Evolutionary conservation across 2,329 filamentous ascomycete species (phyloP).

Genomic region (Metarhizium sp.): DNA sequence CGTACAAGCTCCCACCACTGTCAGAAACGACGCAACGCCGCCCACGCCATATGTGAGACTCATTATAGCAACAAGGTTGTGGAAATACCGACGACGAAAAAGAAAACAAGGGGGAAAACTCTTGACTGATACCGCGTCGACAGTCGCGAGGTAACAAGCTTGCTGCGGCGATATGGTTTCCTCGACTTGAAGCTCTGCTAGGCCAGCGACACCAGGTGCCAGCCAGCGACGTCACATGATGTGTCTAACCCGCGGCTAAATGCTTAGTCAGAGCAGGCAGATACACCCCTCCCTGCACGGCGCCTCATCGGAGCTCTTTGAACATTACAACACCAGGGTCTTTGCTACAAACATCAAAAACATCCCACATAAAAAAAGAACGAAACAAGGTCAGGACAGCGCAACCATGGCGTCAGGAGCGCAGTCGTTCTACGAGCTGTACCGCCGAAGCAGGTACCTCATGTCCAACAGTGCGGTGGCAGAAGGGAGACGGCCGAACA

Average conservation of each 20-base stretch:
- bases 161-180: background rate
- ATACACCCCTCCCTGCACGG: background rate
- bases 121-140: too few relatives aligned
- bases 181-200: background rate
- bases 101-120: background rate
- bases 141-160: background rate
- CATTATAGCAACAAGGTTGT: constrained; percentile 40
- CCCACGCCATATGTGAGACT: constrained; percentile 63
- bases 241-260: background rate
- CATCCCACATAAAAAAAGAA: background rate
- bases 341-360: background rate
- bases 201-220: background rate
- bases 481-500: background rate
- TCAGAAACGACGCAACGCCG: constrained; percentile 57
- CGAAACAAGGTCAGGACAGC: background rate
- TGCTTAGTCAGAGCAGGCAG: constrained; percentile 1
- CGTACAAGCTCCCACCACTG: constrained; percentile 73
- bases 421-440: constrained; percentile 81
- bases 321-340: background rate
- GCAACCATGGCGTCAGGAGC: constrained; percentile 36
- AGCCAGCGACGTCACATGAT: constrained; percentile 28
- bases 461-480: background rate
- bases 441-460: constrained; percentile 88
- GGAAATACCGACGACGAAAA: background rate
- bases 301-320: background rate